These are phyloP conservation scores for Citrullus mucosospermus DNA, from an alignment of 306 rosid genomes.

Conservation along the genomic window DNA sequence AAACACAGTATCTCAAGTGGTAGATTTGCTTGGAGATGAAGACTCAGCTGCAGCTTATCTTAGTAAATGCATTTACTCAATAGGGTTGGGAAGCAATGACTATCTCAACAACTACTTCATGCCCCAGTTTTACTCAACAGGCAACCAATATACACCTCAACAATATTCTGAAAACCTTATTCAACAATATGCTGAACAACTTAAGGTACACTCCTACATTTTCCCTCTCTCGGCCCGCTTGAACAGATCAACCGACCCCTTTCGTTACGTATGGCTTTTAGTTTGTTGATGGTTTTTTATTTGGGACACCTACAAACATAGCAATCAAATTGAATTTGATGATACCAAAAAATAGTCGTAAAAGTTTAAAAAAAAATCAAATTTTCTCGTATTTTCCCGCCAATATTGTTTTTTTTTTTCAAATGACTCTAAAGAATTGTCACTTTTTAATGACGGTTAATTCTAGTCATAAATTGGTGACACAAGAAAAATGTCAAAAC, in stretches of 20 bases:
- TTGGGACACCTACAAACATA: background rate
- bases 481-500: too few relatives aligned
- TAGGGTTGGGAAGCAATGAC: conserved; percentile 91
- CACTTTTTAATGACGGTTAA: too few relatives aligned
- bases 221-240: background rate
- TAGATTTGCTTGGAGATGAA: conserved; percentile 44
- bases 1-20: conserved; percentile 54
- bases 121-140: conserved; percentile 49
- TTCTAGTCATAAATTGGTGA: too few relatives aligned
- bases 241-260: background rate
- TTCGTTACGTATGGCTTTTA: too few relatives aligned
- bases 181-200: conserved; percentile 47
- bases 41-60: conserved; percentile 45
- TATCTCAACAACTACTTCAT: conserved; percentile 94
- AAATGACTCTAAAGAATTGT: too few relatives aligned
- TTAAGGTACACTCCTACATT: conserved; percentile 21
- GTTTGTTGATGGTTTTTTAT: background rate
- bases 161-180: conserved; percentile 57
- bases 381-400: too few relatives aligned
- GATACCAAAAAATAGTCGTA: too few relatives aligned
- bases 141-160: conserved; percentile 56
- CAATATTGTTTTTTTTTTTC: too few relatives aligned
- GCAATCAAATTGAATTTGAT: too few relatives aligned
- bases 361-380: too few relatives aligned
- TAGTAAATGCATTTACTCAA: conserved; percentile 65